Base-by-base conservation (phyloP, 2,329 filamentous ascomycete species). In the Paraphaeosphaeria sporulosa region DNA sequence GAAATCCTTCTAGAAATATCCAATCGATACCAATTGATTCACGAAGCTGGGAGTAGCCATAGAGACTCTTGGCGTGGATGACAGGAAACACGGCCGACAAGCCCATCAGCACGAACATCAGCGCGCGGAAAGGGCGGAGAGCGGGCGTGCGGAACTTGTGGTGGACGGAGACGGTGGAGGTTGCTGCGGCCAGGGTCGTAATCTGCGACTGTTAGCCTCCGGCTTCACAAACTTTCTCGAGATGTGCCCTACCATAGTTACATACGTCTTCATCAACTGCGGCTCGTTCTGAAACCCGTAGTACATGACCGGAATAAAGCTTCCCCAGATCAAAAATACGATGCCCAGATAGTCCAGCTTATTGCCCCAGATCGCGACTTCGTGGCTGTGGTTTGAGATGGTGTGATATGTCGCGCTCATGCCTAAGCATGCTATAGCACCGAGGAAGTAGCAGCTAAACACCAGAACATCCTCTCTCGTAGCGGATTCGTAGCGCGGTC, bases 311-410 rank as follows among this genome's bases (percentile, higher is more conserved):
- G 95, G 94, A 48, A 98, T 87, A 73, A 94, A 97, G 75, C 90
- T 94, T 7, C 95, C 95, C 67, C 94, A 91, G 60, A 98, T 98
- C 67, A 99, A 81, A 51, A 89, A 87, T 32, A 98, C 92, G 68
- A 99, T 99, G 7, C 95, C 95, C 5, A 94, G 87, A 76, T 99
- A 98, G 76, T 99, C 95, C 58, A 98, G 81, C 77, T 96, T 92
- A 76, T 98, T 98, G 12, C 94, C 94, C 82, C 93, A 91, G 63
- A 87, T 89, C 2, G 90, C 89, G 15, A 97, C 92, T 1, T 80
- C 79, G 40, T 88, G 86, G 19, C 91, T 95, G 77, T 99, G 95
- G 67, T 97, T 97, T 23, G 85, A 88, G 50, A 97, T 86, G 1
- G 91, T 86, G 76, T 99, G 95, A 75, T 89, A 99, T 2, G 90